A percentile compares a stretch with the other conserved stretches of the same genome.
Conservation (phyloP, 2,329 filamentous ascomycete species). For the Fusarium sp. region DNA sequence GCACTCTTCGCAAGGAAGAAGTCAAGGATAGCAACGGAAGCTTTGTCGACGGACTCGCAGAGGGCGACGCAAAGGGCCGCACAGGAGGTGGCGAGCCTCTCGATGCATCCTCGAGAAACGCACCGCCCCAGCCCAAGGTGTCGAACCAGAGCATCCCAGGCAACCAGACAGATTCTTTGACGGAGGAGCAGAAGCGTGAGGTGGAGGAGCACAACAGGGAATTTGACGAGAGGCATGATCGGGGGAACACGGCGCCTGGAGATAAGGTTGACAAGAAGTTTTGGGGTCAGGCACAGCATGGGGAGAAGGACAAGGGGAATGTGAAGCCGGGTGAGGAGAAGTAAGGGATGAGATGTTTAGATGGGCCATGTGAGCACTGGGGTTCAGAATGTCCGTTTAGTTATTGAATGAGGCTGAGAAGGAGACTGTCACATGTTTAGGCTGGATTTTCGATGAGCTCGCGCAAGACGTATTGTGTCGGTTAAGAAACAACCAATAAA, state of each 20-base stretch:
- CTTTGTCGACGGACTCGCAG: conserved; percentile 47
- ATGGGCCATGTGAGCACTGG: too few species aligned
- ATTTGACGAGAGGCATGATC: conserved; percentile 67
- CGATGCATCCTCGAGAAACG: conserved; percentile 49
- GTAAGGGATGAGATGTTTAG: neutral
- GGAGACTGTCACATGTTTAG: too few species aligned
- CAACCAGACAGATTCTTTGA: conserved; percentile 52
- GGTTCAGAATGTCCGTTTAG: too few species aligned
- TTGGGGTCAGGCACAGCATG: conserved; percentile 54
- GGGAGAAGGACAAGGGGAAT: neutral
- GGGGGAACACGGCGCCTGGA: conserved; percentile 54
- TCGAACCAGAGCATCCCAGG: conserved; percentile 60
- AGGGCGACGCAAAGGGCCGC: conserved; percentile 50
- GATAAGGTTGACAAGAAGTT: conserved; percentile 69
- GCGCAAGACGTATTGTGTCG: too few species aligned
- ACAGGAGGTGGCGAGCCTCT: conserved; percentile 57
- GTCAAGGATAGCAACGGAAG: conserved; percentile 15
- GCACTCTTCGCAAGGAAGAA: conserved; percentile 21
- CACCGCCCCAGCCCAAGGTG: conserved; percentile 64
- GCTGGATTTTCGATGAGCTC: too few species aligned
- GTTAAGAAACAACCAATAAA: too few species aligned
- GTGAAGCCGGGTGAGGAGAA: conserved; percentile 12
- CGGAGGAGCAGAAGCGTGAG: conserved; percentile 65
- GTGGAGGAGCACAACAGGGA: conserved; percentile 70
- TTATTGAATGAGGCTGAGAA: too few species aligned